A percentile compares a stretch with the other conserved stretches of the same genome.
Evolutionary conservation across 768 basidiomycete species (phyloP).

Genomic region (Naganishia onofrii): DNA sequence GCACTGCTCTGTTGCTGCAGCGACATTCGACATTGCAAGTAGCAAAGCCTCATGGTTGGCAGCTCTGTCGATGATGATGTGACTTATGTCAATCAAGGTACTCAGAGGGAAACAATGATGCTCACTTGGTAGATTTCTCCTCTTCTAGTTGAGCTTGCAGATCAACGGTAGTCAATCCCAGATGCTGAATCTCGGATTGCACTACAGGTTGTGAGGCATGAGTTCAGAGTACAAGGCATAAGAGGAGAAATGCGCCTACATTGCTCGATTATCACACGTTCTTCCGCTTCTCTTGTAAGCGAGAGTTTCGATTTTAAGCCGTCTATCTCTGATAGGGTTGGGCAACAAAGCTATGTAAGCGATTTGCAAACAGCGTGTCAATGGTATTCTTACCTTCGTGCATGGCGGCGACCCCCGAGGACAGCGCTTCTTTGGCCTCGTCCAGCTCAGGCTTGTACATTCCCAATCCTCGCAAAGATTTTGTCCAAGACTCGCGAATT

Average conservation of each 20-base stretch:
- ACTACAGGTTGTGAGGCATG: neutral
- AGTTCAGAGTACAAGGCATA: neutral
- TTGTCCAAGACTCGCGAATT: neutral
- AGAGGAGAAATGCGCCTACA: neutral
- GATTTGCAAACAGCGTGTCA: neutral
- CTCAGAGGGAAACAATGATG: neutral
- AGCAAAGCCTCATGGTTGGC: neutral
- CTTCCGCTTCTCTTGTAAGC: neutral
- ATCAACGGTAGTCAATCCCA: neutral
- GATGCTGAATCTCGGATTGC: neutral
- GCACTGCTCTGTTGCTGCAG: neutral
- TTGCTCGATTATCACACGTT: neutral
- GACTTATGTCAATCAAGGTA: neutral
- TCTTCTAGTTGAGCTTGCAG: constrained; percentile 9
- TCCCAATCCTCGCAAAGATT: neutral
- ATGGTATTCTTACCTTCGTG: neutral
- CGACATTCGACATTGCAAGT: neutral
- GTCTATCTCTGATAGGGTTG: neutral
- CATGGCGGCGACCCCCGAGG: neutral
- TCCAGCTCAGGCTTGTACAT: neutral
- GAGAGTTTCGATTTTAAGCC: neutral
- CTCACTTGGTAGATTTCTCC: constrained; percentile 4
- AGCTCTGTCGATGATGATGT: neutral
- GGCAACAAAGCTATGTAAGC: neutral
- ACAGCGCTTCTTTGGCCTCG: neutral